Base-by-base conservation (phyloP, 768 basidiomycete genomes). In the Atractiella rhizophila region DNA sequence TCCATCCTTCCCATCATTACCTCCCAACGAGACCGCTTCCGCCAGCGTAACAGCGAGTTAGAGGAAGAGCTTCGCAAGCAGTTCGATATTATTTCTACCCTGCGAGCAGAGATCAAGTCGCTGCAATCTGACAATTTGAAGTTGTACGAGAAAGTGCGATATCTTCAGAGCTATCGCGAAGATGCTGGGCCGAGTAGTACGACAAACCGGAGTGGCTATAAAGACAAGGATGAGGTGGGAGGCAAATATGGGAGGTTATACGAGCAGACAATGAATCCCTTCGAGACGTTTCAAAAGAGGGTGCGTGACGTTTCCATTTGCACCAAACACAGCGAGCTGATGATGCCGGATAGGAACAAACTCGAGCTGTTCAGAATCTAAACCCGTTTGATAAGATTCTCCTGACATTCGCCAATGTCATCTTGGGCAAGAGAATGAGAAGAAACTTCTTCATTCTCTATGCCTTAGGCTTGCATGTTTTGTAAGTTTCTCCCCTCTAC, bases 1-100 rank as follows among this genome's bases (percentile, higher is more conserved):
- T 86, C 83, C 8, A 96, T 96, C 51, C 61, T 98, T n/a, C 91
- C 88, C 2, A 96, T 98, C 49, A 91, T 96, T 29, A 94, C 91
- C 1, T 78, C 79, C 53, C 91, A 98, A 56, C 68, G 91, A 43
- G 91, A 98, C 56, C 68, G 88, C n/a, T 98, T 96, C 69, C 67
- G 88, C 37, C 82, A 86, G 57, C 73, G 91, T 16, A 96, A 96
- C 56, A 77, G 82, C 16, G 91, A 98, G 54, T 68, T 98, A 13
- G 88, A 98, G 61, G 88, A 96, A 65, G 82, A 98, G 62, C 69
- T 96, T 4, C 76, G 85, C 35, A 85, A 79, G 51, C 91, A 96
- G 59, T 88, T 78, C 63, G 81, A 85, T 46, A 69, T 74, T 43
- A 86, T 96, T 44, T 82, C 83, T 0, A 86, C 91, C 53, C 64